phyloP scores from a whole-genome alignment of 495 filamentous ascomycete genomes.

The Penicillium psychrofluorescens region DNA sequence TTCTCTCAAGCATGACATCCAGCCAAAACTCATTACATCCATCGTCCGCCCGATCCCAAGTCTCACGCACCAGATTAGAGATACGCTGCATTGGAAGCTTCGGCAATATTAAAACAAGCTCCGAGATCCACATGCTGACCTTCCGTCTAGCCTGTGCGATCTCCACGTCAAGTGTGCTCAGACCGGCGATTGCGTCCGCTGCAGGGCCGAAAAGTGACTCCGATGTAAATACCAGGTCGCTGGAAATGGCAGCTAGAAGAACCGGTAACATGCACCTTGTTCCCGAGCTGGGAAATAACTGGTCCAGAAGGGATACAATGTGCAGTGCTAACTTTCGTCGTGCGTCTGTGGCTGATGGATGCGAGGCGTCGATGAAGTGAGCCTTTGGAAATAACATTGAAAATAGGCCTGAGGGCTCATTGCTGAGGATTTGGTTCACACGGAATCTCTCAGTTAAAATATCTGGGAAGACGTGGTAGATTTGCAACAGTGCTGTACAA shows the following conservation, averaged over 20 bases:
- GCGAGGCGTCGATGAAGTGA: not conserved
- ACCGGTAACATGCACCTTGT: conserved; percentile 18
- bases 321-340: conserved; percentile 15
- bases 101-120: conserved; percentile 17
- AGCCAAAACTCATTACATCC: conserved; percentile 14
- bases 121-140: conserved; percentile 15
- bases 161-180: conserved; percentile 18
- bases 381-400: conserved; percentile 7
- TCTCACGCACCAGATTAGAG: conserved; percentile 12
- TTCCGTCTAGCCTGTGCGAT: conserved; percentile 19
- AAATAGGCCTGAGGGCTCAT: conserved; percentile 12
- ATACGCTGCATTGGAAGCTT: conserved; percentile 18
- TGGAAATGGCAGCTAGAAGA: conserved; percentile 15
- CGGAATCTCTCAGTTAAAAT: conserved; percentile 12
- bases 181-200: conserved; percentile 11
- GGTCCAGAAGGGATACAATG: conserved; percentile 17
- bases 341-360: conserved; percentile 5
- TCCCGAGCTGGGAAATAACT: conserved; percentile 16
- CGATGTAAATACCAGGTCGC: conserved; percentile 18
- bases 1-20: conserved; percentile 18
- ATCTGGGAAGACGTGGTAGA: conserved; percentile 19
- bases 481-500: conserved; percentile 17
- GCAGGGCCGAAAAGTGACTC: conserved; percentile 12
- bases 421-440: conserved; percentile 2
- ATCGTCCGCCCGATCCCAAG: conserved; percentile 16